These are phyloP conservation scores for Lactarius hengduanensis DNA, from an alignment of 768 basidiomycete species.

Conservation along the genomic window DNA sequence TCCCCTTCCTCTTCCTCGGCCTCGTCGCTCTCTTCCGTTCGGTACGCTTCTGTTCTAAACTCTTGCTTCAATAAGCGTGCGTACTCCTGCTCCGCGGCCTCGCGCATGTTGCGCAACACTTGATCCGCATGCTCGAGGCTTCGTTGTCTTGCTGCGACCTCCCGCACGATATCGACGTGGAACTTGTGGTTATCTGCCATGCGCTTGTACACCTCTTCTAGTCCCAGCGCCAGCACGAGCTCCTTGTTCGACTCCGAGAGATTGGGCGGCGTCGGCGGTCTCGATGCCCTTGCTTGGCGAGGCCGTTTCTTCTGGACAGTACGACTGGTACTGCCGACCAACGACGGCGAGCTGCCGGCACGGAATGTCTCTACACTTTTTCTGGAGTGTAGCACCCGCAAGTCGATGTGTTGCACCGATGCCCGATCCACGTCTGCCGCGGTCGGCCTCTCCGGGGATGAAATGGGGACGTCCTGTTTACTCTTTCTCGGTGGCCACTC, in stretches of 20 bases:
- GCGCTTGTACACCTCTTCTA: conserved; percentile 36
- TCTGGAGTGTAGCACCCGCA: conserved; percentile 12
- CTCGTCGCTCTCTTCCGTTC: conserved; percentile 22
- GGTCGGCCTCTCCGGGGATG: not conserved
- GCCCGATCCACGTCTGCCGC: not conserved
- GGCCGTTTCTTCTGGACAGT: conserved; percentile 3
- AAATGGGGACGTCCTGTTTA: not conserved
- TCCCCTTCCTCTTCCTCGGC: conserved; percentile 13
- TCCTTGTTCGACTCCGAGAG: conserved; percentile 28
- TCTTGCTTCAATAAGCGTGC: conserved; percentile 13
- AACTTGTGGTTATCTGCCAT: conserved; percentile 50
- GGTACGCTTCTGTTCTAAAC: not conserved
- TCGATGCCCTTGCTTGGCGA: conserved; percentile 6
- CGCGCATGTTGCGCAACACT: conserved; percentile 40
- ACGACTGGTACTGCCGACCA: conserved; percentile 14
- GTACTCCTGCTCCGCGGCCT: conserved; percentile 37
- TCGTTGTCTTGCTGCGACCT: conserved; percentile 37
- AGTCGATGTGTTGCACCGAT: conserved; percentile 22
- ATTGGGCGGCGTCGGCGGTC: conserved; percentile 15
- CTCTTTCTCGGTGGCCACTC: conserved; percentile 15
- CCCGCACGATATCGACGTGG: conserved; percentile 41
- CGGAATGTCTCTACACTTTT: conserved; percentile 9
- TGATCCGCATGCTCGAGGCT: conserved; percentile 42
- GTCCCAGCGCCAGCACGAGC: conserved; percentile 34
- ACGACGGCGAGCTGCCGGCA: conserved; percentile 6